A percentile compares a stretch with the other conserved stretches of the same genome.
Evolutionary conservation across 345 rosid species (phyloP).

Genomic region (Rhodamnia rubescens): DNA sequence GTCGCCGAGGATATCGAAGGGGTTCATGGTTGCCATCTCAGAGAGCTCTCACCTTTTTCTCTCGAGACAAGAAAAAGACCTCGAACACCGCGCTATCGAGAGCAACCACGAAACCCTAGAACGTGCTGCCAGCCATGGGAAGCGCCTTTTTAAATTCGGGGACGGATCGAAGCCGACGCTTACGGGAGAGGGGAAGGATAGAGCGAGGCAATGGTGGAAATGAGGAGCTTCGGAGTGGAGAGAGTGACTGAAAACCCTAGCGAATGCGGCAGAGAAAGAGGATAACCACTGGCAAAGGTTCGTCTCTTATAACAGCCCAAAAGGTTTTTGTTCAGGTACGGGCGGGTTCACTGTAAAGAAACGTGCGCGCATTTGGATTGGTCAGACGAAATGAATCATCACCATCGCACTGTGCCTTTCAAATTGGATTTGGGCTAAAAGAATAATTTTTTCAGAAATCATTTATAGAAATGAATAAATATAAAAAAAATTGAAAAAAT

Average conservation of each 20-base stretch:
- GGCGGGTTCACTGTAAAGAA: neutral
- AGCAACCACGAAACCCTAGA: constrained; percentile 20
- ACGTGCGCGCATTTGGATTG: neutral
- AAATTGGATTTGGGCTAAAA: neutral
- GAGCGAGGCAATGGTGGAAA: neutral
- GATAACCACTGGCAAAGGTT: neutral
- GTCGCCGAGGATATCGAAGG: constrained; percentile 76
- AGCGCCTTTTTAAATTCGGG: neutral
- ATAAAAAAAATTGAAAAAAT: no score
- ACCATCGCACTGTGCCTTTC: neutral
- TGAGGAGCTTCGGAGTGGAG: neutral
- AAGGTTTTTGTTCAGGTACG: constrained; percentile 1
- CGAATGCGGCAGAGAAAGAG: constrained; percentile 33
- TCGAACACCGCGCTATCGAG: neutral
- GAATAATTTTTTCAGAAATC: no score
- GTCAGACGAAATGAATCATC: neutral
- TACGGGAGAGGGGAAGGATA: neutral
- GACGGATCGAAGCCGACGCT: neutral
- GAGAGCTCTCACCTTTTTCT: neutral
- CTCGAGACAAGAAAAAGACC: neutral
- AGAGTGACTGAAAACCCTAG: constrained; percentile 27
- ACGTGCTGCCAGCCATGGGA: constrained; percentile 22
- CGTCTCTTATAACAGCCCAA: constrained; percentile 38
- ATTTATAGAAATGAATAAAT: no score
- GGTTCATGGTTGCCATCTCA: constrained; percentile 82